Evolutionary conservation across 73 alveolate genomes (phyloP).

Genomic region (Tetrahymena malaccensis): DNA sequence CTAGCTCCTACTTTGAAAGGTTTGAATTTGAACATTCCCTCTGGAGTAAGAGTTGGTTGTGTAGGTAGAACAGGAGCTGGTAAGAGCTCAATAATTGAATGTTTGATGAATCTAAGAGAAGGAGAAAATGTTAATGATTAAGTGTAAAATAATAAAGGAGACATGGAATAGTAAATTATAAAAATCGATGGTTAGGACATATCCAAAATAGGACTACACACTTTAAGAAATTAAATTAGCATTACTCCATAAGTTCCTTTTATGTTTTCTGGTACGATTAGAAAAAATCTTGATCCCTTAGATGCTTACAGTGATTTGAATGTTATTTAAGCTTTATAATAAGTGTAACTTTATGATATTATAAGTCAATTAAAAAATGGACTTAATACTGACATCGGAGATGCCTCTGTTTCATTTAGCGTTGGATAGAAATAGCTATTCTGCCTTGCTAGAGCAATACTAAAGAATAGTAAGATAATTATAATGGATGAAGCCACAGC

Average conservation of each 20-base stretch:
- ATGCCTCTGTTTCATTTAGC: conserved; percentile 73
- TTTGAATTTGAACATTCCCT: conserved; percentile 55
- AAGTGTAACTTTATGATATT: conserved; percentile 64
- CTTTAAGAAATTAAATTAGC: conserved; percentile 66
- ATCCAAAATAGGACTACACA: conserved; percentile 48
- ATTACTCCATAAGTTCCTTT: conserved; percentile 91
- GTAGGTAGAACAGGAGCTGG: conserved; percentile 97
- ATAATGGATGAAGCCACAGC: conserved; percentile 83
- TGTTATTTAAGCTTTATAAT: conserved; percentile 52
- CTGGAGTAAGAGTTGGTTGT: conserved; percentile 84
- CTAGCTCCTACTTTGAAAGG: conserved; percentile 64
- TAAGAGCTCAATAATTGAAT: conserved; percentile 68
- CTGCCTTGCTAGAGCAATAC: conserved; percentile 48
- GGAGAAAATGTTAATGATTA: conserved; percentile 47
- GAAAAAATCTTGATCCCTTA: conserved; percentile 88
- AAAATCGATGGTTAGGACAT: conserved; percentile 79
- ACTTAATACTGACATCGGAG: conserved; percentile 62
- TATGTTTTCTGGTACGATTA: conserved; percentile 78
- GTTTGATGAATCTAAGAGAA: conserved; percentile 70
- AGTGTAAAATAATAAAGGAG: conserved; percentile 66
- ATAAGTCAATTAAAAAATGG: conserved; percentile 58
- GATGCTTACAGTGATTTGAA: conserved; percentile 43
- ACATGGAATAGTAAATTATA: conserved; percentile 42
- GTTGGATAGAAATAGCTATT: conserved; percentile 90
- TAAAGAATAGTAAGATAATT: conserved; percentile 53